Evolutionary conservation across 768 basidiomycete species (phyloP).

Genomic region (Hirschioporus abietinus): DNA sequence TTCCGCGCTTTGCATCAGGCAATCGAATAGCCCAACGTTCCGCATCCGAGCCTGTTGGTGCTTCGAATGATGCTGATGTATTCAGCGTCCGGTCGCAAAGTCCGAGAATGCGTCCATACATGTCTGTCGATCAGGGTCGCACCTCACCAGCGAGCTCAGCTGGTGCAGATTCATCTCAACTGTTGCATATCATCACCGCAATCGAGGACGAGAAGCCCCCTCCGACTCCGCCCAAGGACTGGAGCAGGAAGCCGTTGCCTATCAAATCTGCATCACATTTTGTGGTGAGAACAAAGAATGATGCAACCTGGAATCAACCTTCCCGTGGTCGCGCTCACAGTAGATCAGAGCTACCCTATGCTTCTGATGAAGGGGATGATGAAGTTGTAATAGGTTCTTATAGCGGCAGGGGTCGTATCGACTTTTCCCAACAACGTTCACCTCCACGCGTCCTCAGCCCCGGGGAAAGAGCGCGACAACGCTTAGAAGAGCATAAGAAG

Average conservation of each 20-base stretch:
- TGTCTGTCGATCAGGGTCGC: neutral
- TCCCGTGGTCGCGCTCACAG: slow-evolving; percentile 10
- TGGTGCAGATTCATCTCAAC: neutral
- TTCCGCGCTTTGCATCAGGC: neutral
- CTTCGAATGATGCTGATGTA: neutral
- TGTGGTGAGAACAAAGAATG: neutral
- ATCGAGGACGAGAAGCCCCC: slow-evolving; percentile 1
- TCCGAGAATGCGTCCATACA: neutral
- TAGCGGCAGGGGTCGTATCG: neutral
- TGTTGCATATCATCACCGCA: neutral
- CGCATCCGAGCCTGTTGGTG: slow-evolving; percentile 1
- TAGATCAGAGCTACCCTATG: slow-evolving; percentile 15
- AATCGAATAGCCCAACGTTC: neutral
- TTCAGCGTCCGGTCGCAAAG: neutral
- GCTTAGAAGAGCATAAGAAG: slow-evolving; percentile 19
- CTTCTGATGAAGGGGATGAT: slow-evolving; percentile 4
- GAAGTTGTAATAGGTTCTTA: slow-evolving; percentile 1
- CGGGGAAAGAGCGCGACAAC: slow-evolving; percentile 22
- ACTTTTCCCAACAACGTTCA: slow-evolving; percentile 1
- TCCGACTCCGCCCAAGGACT: slow-evolving; percentile 1
- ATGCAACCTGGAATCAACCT: neutral
- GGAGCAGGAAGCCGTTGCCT: neutral
- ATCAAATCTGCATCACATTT: slow-evolving; percentile 4
- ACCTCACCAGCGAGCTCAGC: neutral
- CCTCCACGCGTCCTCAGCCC: slow-evolving; percentile 15